Percentiles rank a stretch among this genome's conserved stretches.
Evolutionary conservation across 345 rosid species (phyloP).

Genomic region (Hirschfeldia incana): DNA sequence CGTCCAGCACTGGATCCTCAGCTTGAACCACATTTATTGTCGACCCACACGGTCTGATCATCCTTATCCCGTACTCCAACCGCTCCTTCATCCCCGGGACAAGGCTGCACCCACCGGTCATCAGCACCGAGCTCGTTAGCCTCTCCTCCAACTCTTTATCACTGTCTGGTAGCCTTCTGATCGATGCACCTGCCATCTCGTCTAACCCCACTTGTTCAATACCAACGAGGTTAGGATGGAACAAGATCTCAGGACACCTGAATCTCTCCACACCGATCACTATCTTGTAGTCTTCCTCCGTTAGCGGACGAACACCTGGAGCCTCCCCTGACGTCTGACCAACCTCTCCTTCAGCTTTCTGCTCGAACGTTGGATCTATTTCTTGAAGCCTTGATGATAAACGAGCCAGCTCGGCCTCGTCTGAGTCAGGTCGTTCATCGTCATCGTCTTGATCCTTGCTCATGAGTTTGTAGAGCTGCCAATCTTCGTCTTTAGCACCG

Average conservation of each 20-base stretch:
- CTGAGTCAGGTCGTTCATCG: conserved; percentile 67
- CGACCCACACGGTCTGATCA: conserved; percentile 82
- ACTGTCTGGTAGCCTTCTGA: conserved; percentile 56
- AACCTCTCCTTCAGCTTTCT: conserved; percentile 52
- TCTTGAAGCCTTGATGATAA: conserved; percentile 82
- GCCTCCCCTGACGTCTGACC: conserved; percentile 59
- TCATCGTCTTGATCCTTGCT: conserved; percentile 86
- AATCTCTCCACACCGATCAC: conserved; percentile 81
- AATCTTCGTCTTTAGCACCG: conserved; percentile 92
- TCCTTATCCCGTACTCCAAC: conserved; percentile 72
- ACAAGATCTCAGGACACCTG: conserved; percentile 81
- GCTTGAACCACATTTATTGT: conserved; percentile 68
- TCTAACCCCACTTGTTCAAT: conserved; percentile 85
- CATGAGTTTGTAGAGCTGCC: conserved; percentile 96
- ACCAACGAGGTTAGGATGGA: conserved; percentile 79
- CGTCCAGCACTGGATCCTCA: conserved; percentile 80
- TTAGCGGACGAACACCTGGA: conserved; percentile 59
- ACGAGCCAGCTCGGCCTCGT: conserved; percentile 71
- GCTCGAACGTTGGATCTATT: conserved; percentile 76
- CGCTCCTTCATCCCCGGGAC: conserved; percentile 69
- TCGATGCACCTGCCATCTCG: conserved; percentile 80
- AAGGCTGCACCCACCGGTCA: conserved; percentile 81
- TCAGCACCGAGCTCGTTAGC: conserved; percentile 67
- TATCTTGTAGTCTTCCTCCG: conserved; percentile 90
- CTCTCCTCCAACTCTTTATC: conserved; percentile 55